These are phyloP conservation scores for Aspergillus hortae DNA, from an alignment of 2,329 filamentous ascomycete genomes.

Conservation along the genomic window DNA sequence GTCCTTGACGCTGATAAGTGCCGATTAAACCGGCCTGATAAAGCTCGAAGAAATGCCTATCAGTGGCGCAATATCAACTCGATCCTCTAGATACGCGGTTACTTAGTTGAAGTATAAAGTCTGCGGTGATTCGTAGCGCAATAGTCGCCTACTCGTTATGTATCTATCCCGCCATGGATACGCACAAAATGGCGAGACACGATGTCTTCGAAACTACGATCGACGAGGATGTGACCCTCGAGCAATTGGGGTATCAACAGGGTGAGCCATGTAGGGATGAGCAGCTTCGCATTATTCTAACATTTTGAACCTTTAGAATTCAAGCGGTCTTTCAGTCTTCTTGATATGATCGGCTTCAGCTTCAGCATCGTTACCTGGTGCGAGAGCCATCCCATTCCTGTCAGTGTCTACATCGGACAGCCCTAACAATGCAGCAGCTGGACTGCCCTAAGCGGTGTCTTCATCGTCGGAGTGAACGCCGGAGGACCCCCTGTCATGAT, in stretches of 20 bases:
- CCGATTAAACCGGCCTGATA: not conserved
- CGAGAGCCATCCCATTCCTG: too few relatives aligned
- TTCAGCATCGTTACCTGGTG: slow-evolving; percentile 54
- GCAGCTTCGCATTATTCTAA: too few relatives aligned
- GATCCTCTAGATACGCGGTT: not conserved
- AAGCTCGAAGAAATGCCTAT: not conserved
- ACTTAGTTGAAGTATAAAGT: not conserved
- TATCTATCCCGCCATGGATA: not conserved
- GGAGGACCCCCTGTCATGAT: slow-evolving; percentile 57
- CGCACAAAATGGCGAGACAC: slow-evolving; percentile 2
- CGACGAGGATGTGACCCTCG: slow-evolving; percentile 26
- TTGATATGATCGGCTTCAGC: slow-evolving; percentile 56
- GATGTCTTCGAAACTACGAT: slow-evolving; percentile 8
- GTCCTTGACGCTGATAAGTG: not conserved
- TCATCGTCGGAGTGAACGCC: slow-evolving; percentile 52
- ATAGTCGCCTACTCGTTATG: not conserved
- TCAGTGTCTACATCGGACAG: not conserved
- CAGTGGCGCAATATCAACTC: not conserved
- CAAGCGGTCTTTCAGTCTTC: slow-evolving; percentile 50
- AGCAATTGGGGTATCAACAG: slow-evolving; percentile 31
- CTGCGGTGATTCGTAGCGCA: not conserved
- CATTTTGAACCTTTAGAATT: slow-evolving; percentile 38
- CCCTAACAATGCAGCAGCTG: slow-evolving; percentile 32
- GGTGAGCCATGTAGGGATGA: slow-evolving; percentile 9
- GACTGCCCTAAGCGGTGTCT: slow-evolving; percentile 52